Base-by-base conservation (phyloP, 2,329 filamentous ascomycete genomes). In the Penicillium vulpinum region DNA sequence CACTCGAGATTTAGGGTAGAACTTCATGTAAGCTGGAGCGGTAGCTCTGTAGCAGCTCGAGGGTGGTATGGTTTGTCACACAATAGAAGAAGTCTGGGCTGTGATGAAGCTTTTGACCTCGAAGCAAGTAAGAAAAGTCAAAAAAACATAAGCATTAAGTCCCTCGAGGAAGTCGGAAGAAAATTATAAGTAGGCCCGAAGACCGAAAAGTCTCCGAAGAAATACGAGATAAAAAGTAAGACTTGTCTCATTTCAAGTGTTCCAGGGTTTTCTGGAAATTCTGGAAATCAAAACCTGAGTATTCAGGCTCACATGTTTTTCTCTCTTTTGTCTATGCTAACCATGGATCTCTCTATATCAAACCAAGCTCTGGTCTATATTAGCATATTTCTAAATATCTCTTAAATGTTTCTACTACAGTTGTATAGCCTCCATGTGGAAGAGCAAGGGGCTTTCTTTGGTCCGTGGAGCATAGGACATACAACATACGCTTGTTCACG, bases 1-100 rank as follows among this genome's bases (percentile, higher is more conserved):
- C 36, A 58, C 35, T 29, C 64, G 63, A 28, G 59, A 57, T 44
- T 54, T 65, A 1, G 62, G 53, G 31, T 66, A 66, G 52, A 66
- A 65, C 35, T 48, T 21, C 58, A 64, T 62, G 3, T 36, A 35
- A n/a, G 2, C 36, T 9, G 6, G 51, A 35, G 26, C 35, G 7
- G 33, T 40, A 15, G 26, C 26, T 54, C 33, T 24, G 5, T 44
- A 5, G 3, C 24, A 24, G 24, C n/a, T 29, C 8, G 11, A 26
- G 15, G 36, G 24, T 16, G 16, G 18, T 18, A 7, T 26, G n/a
- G 29, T 15, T n/a, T 45, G 5, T 51, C 28, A 18, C 18, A 43
- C 28, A 35, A 18, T 22, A 5, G 11, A 15, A 21, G 16, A 13
- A 28, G 10, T 24, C 15, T 16, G 8, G 10, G n/a, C 15, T 16